A percentile compares a stretch with the other conserved stretches of the same genome.
Conservation (phyloP, 2,329 filamentous ascomycete species). For the Colletotrichum gigasporum region DNA sequence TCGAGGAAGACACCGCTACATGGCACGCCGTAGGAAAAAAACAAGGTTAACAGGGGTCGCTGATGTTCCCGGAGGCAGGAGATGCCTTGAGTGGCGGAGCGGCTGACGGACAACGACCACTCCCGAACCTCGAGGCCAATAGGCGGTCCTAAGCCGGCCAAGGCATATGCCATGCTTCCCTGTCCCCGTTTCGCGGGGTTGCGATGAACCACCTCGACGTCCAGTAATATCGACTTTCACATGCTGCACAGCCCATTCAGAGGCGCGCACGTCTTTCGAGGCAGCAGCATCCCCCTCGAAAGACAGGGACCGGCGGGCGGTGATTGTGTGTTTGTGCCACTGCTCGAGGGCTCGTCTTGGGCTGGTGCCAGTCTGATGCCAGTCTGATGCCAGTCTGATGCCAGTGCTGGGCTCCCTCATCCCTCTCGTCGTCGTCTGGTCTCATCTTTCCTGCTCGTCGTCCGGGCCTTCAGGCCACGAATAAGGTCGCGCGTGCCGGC, state of each 20-base stretch:
- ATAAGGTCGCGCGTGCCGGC: constrained; percentile 1
- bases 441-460: constrained; percentile 16
- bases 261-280: constrained; percentile 8
- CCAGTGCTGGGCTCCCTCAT: not conserved
- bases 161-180: constrained; percentile 21
- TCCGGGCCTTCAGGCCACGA: constrained; percentile 10
- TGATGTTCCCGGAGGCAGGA: not conserved
- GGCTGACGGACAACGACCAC: constrained; percentile 4
- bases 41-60: constrained; percentile 9
- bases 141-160: constrained; percentile 7
- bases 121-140: constrained; percentile 9
- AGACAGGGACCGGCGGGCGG: constrained; percentile 5
- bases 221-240: constrained; percentile 3
- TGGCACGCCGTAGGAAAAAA: constrained; percentile 1
- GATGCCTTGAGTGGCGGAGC: constrained; percentile 19
- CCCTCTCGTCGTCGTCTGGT: constrained; percentile 24
- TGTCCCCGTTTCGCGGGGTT: constrained; percentile 22
- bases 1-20: not conserved
- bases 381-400: too few relatives aligned
- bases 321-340: constrained; percentile 3
- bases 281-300: not conserved
- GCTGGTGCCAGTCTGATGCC: too few relatives aligned
- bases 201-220: constrained; percentile 8
- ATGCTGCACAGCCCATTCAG: constrained; percentile 4
- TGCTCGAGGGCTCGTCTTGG: not conserved